phyloP scores from a whole-genome alignment of 2,329 filamentous ascomycete species.

The Clonostachys byssicola region DNA sequence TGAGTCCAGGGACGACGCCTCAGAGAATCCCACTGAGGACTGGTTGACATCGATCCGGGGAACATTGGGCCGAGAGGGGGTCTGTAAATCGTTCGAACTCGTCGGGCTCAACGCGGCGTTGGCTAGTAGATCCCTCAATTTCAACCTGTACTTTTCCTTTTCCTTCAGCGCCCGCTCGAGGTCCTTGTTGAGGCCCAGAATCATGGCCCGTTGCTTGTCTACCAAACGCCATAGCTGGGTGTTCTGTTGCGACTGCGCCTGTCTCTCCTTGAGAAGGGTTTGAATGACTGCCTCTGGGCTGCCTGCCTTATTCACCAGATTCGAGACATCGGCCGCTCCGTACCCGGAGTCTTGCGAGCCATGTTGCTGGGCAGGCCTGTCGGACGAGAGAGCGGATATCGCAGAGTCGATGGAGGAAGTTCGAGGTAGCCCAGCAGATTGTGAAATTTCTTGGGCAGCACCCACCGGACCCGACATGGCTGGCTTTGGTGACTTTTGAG shows the following conservation, averaged over 20 bases:
- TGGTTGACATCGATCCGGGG: slow-evolving; percentile 9
- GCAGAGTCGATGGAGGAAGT: slow-evolving; percentile 91
- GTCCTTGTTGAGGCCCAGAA: slow-evolving; percentile 90
- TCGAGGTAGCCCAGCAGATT: slow-evolving; percentile 46
- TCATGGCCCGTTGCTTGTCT: slow-evolving; percentile 93
- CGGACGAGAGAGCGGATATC: slow-evolving; percentile 70
- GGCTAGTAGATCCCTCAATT: slow-evolving; percentile 66
- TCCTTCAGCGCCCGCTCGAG: slow-evolving; percentile 87
- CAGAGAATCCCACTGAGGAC: slow-evolving; percentile 16
- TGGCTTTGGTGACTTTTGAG: slow-evolving; percentile 26
- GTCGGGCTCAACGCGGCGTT: slow-evolving; percentile 12
- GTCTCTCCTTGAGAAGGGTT: slow-evolving; percentile 86
- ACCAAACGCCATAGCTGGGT: slow-evolving; percentile 91
- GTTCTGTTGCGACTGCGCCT: slow-evolving; percentile 84
- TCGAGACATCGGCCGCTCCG: slow-evolving; percentile 71
- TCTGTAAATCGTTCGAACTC: background rate
- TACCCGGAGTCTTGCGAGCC: slow-evolving; percentile 52
- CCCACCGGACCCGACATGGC: slow-evolving; percentile 43
- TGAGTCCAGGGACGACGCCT: slow-evolving; percentile 45
- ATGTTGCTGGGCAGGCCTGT: slow-evolving; percentile 46
- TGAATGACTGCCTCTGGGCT: slow-evolving; percentile 86
- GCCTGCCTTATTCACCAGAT: slow-evolving; percentile 78
- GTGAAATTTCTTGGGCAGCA: slow-evolving; percentile 24
- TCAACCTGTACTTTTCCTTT: slow-evolving; percentile 89
- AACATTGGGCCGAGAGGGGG: background rate